Percentiles rank a stretch among this genome's conserved stretches.
phyloP scores from a whole-genome alignment of 768 basidiomycete genomes.

The Suillus placidus region DNA sequence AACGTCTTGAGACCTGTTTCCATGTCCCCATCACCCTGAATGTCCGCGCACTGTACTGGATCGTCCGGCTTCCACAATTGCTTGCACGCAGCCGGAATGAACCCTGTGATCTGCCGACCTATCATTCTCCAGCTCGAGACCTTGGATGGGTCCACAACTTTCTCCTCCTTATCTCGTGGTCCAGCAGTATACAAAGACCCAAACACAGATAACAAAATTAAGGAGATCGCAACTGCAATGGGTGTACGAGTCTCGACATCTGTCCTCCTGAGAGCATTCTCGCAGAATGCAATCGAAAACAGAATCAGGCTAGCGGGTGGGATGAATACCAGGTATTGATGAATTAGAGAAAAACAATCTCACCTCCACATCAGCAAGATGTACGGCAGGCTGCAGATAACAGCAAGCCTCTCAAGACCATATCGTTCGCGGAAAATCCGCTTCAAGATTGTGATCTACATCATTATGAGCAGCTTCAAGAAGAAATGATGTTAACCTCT shows the following conservation, averaged over 20 bases:
- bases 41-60: neutral
- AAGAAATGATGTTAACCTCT: neutral
- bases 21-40: neutral
- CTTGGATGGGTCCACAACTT: neutral
- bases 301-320: conserved; percentile 32
- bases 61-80: neutral
- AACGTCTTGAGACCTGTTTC: neutral
- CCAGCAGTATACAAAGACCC: conserved; percentile 34
- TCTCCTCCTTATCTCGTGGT: conserved; percentile 21
- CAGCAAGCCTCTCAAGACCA: conserved; percentile 41
- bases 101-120: conserved; percentile 1
- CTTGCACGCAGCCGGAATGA: neutral
- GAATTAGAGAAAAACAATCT: conserved; percentile 6
- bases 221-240: conserved; percentile 25
- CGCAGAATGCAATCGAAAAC: conserved; percentile 36
- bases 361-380: conserved; percentile 45
- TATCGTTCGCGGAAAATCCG: conserved; percentile 28
- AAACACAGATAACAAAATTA: conserved; percentile 27
- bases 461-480: conserved; percentile 7
- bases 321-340: neutral
- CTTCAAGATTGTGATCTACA: conserved; percentile 28
- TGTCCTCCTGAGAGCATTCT: conserved; percentile 34
- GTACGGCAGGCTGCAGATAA: conserved; percentile 44
- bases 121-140: neutral
- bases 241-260: conserved; percentile 29